phyloP scores from a whole-genome alignment of 2,329 filamentous ascomycete species.

The Truncatella angustata region DNA sequence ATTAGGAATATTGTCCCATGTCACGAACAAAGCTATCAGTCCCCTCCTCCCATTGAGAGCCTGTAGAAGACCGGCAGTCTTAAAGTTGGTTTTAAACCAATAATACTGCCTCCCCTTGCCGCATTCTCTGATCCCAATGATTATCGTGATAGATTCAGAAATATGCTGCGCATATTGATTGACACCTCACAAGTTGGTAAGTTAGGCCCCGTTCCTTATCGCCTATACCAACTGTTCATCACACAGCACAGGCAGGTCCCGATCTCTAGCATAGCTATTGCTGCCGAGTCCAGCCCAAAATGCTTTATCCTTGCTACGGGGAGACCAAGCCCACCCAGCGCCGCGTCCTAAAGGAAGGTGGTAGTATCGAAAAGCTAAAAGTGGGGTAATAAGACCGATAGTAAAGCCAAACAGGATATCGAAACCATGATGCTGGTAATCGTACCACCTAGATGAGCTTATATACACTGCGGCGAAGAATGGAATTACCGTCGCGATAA shows the following conservation, averaged over 20 bases:
- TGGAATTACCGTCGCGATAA: neutral
- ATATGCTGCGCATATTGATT: too few species aligned
- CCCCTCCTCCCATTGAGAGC: too few species aligned
- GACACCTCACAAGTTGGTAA: neutral
- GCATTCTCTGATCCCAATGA: too few species aligned
- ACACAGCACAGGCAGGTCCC: neutral
- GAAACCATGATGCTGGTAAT: neutral
- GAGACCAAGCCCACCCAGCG: neutral
- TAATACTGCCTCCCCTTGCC: too few species aligned
- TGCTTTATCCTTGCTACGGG: neutral
- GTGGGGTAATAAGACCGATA: neutral
- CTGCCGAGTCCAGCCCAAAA: neutral
- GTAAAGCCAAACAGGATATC: neutral
- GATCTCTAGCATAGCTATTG: neutral
- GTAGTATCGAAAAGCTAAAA: neutral
- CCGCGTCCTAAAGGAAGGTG: neutral
- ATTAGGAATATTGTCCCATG: too few species aligned
- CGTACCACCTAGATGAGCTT: neutral
- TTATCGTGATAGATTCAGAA: too few species aligned
- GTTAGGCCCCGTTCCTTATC: neutral
- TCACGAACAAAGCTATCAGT: too few species aligned
- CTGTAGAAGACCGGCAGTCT: too few species aligned
- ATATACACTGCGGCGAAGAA: neutral
- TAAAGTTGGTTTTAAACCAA: too few species aligned
- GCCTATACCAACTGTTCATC: neutral